phyloP scores from a whole-genome alignment of 345 rosid genomes.

The Combretum micranthum region DNA sequence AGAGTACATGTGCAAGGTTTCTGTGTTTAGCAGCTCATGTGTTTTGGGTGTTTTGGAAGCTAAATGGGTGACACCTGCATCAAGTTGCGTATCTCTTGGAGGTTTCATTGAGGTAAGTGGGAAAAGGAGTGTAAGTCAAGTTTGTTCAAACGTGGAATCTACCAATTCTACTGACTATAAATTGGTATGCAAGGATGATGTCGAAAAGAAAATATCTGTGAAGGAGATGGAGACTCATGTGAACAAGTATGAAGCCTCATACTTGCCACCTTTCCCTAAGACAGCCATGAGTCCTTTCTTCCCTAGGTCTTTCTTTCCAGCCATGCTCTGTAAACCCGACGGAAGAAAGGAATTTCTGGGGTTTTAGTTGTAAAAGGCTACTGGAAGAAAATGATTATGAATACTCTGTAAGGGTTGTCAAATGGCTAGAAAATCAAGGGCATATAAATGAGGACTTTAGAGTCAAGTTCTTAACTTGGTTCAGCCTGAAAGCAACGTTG shows the following conservation, averaged over 20 bases:
- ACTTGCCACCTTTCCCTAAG: neutral
- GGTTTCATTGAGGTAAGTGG: constrained; percentile 3
- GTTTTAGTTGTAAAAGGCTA: constrained; percentile 21
- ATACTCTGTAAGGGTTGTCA: constrained; percentile 34
- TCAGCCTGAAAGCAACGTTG: constrained; percentile 49
- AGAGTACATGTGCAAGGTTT: constrained; percentile 33
- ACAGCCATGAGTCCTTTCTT: constrained; percentile 12
- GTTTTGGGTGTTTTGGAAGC: constrained; percentile 36
- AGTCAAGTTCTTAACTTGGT: constrained; percentile 61
- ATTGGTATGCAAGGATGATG: constrained; percentile 4
- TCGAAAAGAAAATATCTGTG: constrained; percentile 7
- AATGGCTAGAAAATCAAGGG: constrained; percentile 47
- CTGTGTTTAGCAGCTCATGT: constrained; percentile 19
- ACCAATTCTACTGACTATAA: constrained; percentile 13
- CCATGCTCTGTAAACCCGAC: constrained; percentile 32
- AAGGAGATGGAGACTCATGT: constrained; percentile 2
- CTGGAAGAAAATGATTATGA: constrained; percentile 37
- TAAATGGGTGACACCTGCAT: constrained; percentile 27
- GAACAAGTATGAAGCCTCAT: constrained; percentile 13
- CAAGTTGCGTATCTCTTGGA: neutral
- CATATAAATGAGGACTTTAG: constrained; percentile 39
- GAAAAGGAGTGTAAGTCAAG: constrained; percentile 2
- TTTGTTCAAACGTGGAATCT: constrained; percentile 22
- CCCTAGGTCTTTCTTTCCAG: constrained; percentile 24
- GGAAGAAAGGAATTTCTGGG: constrained; percentile 13